Evolutionary conservation across 352 stramenopile species (phyloP).

Genomic region (Pythium phragmitis): DNA sequence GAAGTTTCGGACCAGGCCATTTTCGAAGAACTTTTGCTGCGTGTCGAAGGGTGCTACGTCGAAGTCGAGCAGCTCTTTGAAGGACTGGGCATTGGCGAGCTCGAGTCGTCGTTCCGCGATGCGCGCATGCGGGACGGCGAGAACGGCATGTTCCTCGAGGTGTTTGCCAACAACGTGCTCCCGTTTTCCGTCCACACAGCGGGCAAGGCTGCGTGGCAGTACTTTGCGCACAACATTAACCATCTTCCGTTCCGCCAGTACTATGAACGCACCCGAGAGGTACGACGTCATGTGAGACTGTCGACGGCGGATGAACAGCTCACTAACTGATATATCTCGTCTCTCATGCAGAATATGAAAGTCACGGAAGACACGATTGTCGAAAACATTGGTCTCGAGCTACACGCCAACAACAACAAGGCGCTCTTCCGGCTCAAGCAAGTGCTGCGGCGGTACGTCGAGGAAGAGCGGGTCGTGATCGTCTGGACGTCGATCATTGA

Average conservation of each 20-base stretch:
- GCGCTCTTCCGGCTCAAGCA: constrained; percentile 54
- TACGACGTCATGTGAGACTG: constrained; percentile 8
- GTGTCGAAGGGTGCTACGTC: constrained; percentile 28
- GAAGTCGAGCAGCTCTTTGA: constrained; percentile 26
- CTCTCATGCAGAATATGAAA: constrained; percentile 14
- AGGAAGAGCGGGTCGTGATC: constrained; percentile 47
- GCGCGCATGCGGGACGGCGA: constrained; percentile 24
- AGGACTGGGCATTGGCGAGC: constrained; percentile 14
- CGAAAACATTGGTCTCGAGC: constrained; percentile 60
- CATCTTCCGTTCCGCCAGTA: constrained; percentile 30
- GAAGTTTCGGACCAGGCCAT: constrained; percentile 14
- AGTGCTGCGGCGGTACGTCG: constrained; percentile 50
- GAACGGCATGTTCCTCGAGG: constrained; percentile 28
- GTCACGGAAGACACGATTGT: constrained; percentile 51
- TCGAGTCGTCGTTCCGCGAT: constrained; percentile 27
- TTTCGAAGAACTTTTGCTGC: constrained; percentile 24
- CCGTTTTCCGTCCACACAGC: constrained; percentile 23
- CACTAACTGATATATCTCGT: neutral
- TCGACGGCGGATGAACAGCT: too few relatives aligned
- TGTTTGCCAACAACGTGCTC: constrained; percentile 29
- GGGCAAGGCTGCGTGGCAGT: constrained; percentile 26
- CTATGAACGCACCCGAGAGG: constrained; percentile 26
- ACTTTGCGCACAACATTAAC: constrained; percentile 29
- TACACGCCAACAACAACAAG: constrained; percentile 42
- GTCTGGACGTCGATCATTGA: constrained; percentile 61